Conservation (phyloP, 208 protist species). For the Porcisia hertigi region DNA sequence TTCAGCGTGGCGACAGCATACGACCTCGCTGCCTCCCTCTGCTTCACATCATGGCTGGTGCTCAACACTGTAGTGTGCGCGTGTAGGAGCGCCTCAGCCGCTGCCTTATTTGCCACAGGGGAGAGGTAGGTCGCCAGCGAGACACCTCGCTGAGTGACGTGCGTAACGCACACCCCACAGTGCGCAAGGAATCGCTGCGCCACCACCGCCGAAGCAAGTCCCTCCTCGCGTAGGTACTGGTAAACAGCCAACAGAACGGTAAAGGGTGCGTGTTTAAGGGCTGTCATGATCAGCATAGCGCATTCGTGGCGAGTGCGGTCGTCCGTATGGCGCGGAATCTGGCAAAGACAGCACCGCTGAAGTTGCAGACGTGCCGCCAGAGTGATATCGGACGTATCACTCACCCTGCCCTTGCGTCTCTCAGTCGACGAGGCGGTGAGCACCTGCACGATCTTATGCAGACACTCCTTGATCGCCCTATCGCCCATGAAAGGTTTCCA, state of each 20-base stretch:
- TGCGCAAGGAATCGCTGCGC: constrained; percentile 77
- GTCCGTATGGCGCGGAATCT: constrained; percentile 15
- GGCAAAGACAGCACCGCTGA: constrained; percentile 32
- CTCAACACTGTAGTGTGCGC: constrained; percentile 32
- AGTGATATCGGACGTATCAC: background rate
- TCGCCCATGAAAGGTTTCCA: constrained; percentile 32
- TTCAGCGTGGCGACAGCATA: constrained; percentile 65
- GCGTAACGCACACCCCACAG: constrained; percentile 47
- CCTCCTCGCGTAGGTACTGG: constrained; percentile 29
- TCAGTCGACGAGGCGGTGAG: constrained; percentile 15
- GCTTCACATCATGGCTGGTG: constrained; percentile 22
- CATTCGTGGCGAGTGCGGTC: constrained; percentile 23
- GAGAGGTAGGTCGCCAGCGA: constrained; percentile 19
- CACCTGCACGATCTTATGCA: constrained; percentile 50
- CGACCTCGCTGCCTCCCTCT: constrained; percentile 67
- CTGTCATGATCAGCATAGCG: constrained; percentile 39
- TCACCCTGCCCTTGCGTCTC: background rate
- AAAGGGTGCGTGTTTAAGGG: constrained; percentile 35
- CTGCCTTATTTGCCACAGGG: constrained; percentile 1
- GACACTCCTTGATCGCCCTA: constrained; percentile 38
- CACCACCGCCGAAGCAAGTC: constrained; percentile 34
- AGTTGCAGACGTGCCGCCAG: constrained; percentile 22
- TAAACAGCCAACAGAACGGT: constrained; percentile 29
- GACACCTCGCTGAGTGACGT: constrained; percentile 29
- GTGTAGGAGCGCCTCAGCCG: constrained; percentile 26